Percentiles rank a stretch among this genome's conserved stretches.
phyloP scores from a whole-genome alignment of 2,329 filamentous ascomycete species.

The Alternaria arborescens region DNA sequence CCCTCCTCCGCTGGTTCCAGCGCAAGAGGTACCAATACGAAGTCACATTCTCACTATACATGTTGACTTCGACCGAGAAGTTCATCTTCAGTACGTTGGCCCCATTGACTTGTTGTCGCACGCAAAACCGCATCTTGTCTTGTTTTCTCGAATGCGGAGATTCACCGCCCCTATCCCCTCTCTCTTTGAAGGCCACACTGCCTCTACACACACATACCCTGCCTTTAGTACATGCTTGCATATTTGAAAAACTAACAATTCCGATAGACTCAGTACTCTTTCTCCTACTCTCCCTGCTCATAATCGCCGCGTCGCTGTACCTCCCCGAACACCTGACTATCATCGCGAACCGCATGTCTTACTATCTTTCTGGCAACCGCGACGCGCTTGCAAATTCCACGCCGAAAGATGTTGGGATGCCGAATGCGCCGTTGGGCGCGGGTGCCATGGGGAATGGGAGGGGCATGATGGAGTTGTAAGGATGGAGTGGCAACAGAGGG shows the following conservation, averaged over 20 bases:
- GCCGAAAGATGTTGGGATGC: conserved; percentile 23
- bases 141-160: not conserved
- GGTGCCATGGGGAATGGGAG: conserved; percentile 22
- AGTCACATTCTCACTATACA: conserved; percentile 95
- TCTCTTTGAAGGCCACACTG: not conserved
- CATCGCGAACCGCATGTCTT: conserved; percentile 86
- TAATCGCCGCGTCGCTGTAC: conserved; percentile 89
- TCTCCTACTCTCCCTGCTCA: conserved; percentile 84
- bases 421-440: conserved; percentile 15
- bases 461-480: conserved; percentile 35
- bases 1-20: conserved; percentile 82
- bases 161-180: conserved; percentile 1
- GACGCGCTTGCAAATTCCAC: conserved; percentile 27
- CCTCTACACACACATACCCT: not conserved
- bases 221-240: not conserved
- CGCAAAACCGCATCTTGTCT: not conserved
- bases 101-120: not conserved
- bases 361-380: conserved; percentile 90
- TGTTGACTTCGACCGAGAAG: conserved; percentile 95
- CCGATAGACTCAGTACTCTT: conserved; percentile 85
- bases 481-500: too few relatives aligned
- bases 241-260: not conserved
- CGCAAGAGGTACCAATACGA: conserved; percentile 98
- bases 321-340: conserved; percentile 89
- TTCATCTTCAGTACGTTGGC: conserved; percentile 87